Evolutionary conservation across 139 green algal species (phyloP).

Genomic region (Closterium sp.): DNA sequence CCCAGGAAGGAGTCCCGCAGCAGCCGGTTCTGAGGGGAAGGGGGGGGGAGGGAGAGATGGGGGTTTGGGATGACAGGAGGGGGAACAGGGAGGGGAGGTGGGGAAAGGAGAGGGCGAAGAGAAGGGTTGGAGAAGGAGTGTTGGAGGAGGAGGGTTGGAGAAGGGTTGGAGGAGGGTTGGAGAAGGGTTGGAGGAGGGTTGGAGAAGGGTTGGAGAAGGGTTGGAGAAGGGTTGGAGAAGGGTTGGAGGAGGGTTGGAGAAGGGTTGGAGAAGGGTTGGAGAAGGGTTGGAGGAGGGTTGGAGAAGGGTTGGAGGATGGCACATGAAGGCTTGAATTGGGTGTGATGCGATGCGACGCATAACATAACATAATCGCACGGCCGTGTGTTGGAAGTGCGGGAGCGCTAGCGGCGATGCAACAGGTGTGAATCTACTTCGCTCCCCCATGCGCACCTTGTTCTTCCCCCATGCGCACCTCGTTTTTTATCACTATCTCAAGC

Average conservation of each 20-base stretch:
- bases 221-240: no score
- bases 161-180: background rate
- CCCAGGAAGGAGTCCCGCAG: background rate
- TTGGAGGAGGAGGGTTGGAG: background rate
- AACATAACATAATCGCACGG: no score
- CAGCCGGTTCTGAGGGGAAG: background rate
- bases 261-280: background rate
- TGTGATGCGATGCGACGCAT: no score
- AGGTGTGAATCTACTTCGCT: background rate
- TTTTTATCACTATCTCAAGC: background rate
- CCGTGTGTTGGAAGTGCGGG: no score
- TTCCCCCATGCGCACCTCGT: background rate
- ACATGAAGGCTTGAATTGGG: background rate
- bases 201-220: background rate
- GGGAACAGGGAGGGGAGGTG: background rate
- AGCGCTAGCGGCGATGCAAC: background rate
- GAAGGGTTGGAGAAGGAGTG: background rate
- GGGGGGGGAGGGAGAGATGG: background rate
- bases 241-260: background rate
- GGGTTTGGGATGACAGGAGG: background rate
- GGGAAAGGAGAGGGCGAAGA: background rate
- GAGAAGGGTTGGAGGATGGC: background rate
- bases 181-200: background rate
- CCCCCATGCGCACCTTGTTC: background rate
- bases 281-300: background rate